Conservation (phyloP, 2,329 filamentous ascomycete genomes). For the Ophiocordyceps camponoti-saundersi region DNA sequence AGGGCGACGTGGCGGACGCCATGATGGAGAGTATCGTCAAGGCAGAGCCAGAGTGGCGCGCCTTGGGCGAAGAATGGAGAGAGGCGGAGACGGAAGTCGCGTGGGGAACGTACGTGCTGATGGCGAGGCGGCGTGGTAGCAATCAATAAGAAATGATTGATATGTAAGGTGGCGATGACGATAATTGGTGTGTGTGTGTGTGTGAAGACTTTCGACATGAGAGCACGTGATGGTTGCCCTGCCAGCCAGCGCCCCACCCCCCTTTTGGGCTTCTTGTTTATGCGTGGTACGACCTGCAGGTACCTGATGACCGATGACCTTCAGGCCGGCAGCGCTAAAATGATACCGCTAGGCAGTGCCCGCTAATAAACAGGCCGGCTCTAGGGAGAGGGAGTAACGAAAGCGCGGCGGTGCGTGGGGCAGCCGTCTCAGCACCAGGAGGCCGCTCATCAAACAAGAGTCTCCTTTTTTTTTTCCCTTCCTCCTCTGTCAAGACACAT, state of each 20-base stretch:
- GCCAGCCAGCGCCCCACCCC: neutral
- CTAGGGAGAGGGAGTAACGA: no score
- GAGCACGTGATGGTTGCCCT: neutral
- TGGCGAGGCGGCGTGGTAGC: constrained; percentile 27
- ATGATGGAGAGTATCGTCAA: constrained; percentile 41
- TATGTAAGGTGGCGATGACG: neutral
- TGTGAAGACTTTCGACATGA: no score
- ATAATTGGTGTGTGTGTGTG: no score
- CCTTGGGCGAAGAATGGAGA: constrained; percentile 28
- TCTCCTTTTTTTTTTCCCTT: neutral
- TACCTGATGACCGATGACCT: no score
- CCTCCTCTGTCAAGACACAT: neutral
- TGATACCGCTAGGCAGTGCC: no score
- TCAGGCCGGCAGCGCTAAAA: no score
- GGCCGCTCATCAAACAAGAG: neutral
- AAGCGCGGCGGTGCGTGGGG: neutral
- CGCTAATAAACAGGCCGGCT: no score
- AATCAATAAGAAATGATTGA: no score
- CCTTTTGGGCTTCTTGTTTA: no score
- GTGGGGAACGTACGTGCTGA: constrained; percentile 43
- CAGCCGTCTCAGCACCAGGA: neutral
- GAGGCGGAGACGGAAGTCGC: constrained; percentile 38
- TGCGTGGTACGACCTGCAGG: no score
- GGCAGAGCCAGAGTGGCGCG: constrained; percentile 34
- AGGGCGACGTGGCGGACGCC: constrained; percentile 44